Evolutionary conservation across 2,329 filamentous ascomycete species (phyloP), one percentile per base, ranked within the genome.

Genomic region (Colletotrichum euphorbiae): DNA sequence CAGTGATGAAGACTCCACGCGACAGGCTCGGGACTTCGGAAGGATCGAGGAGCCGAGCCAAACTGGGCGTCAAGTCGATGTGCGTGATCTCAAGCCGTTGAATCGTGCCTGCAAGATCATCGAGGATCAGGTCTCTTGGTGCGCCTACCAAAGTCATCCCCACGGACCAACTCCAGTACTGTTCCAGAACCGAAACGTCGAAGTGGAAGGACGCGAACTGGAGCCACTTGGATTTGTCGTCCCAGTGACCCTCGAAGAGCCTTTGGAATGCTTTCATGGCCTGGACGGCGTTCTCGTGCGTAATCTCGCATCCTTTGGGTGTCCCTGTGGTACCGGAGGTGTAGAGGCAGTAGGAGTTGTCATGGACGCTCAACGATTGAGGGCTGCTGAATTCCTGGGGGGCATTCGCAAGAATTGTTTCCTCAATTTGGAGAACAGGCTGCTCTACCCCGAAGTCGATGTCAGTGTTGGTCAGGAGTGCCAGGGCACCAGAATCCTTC

Each of bases 201-300:
- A 98, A 98, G 77, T 97, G 95, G 64, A 97, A 93, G 0, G 93
- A 94, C 1, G 95, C 95, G 75, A 98, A 98, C 75, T 98, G 95
- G 1, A 98, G 83, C 91, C 93, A 98, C 66, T 91, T 88, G 0
- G 94, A 97, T 0, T 86, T 76, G 0, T 83, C 74, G 45, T 91
- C 85, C 92, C 93, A 97, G 73, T 93, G 91, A 0, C 86, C 89
- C 5, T 80, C 78, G 75, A 98, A 97, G 0, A 98, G 84, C 33
- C 89, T 82, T 73, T 93, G 90, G 76, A 98, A 98, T 0, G 94
- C 90, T 61, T 95, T 86, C 88, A 98, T 93, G 28, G 93, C 93
- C 76, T 98, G 94, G 0, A 97, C 91, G 0, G 92, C 89, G 76
- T 97, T 98, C 58, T 93, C 89, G 74, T 98, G 94, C 0, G 92